Evolutionary conservation across 306 rosid genomes (phyloP), one percentile per base, ranked within the genome.

Genomic region (Cucurbita pepo): DNA sequence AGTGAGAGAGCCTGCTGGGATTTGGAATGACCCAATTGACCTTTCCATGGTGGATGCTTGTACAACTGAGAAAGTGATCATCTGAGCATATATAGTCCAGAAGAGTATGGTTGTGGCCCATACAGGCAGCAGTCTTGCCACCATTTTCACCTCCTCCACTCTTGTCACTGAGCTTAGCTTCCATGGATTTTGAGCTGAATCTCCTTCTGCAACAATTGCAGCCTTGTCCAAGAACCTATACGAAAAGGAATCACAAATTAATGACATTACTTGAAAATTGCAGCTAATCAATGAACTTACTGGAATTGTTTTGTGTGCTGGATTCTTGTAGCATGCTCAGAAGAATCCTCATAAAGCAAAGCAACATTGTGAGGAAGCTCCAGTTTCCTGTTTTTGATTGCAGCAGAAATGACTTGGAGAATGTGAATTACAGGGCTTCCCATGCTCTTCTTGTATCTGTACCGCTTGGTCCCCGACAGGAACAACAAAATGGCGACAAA

Each of bases 61-160:
- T 76, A 86, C 94, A 55, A 93, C 97, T 19, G 98, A 90, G 82
- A 90, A 93, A 51, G 98, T 93, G 65, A 93, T 85, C 96, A 93
- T 79, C 66, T 93, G 98, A 4, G 98, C 96, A n/a, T 93, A 86
- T 5, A 87, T 73, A 63, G 97, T 93, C 98, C 98, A 93, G 79
- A 93, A 93, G 74, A 90, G 76, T 62, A 93, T 93, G 79, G 98
- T 90, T 50, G 98, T 93, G 61, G 94, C 97, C 98, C 98, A 93
- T 79, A 90, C 79, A 19, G 98, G 98, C 14, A 90, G 80, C 43
- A 93, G 74, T 45, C 89, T 90, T 56, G 77, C 81, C 89, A 93
- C 78, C 98, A 90, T 93, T 81, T 93, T 93, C 78, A 88, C 97
- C 72, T 93, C 98, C 81, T 93, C 98, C 18, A 90, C 85, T 65